phyloP scores from a whole-genome alignment of 2,329 filamentous ascomycete species.

The Clonostachys sp. region DNA sequence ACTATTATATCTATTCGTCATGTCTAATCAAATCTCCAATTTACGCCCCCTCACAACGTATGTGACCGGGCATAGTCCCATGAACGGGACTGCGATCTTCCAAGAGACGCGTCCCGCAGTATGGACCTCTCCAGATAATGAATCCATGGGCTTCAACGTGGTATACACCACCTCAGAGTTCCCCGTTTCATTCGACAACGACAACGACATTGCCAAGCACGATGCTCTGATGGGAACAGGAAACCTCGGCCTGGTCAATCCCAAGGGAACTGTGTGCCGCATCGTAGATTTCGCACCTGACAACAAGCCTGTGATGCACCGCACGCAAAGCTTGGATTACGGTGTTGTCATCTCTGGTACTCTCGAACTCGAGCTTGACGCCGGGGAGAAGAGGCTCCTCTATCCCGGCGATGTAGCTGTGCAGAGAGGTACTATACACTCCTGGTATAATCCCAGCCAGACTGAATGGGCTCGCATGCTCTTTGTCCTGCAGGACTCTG shows the following conservation, averaged over 20 bases:
- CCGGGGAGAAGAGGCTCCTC: slow-evolving; percentile 32
- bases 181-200: slow-evolving; percentile 29
- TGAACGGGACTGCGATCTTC: slow-evolving; percentile 5
- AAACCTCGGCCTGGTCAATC: neutral
- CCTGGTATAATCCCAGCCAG: slow-evolving; percentile 41
- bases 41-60: neutral
- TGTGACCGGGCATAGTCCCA: neutral
- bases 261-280: slow-evolving; percentile 34
- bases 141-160: slow-evolving; percentile 28
- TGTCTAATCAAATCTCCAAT: neutral
- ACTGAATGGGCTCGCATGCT: slow-evolving; percentile 39
- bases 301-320: slow-evolving; percentile 26
- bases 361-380: slow-evolving; percentile 47
- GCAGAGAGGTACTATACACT: slow-evolving; percentile 51
- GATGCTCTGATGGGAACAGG: slow-evolving; percentile 5
- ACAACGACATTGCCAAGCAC: slow-evolving; percentile 32
- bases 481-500: slow-evolving; percentile 21
- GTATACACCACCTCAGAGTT: slow-evolving; percentile 34
- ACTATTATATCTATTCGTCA: too few species aligned
- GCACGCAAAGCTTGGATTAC: slow-evolving; percentile 51
- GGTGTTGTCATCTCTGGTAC: slow-evolving; percentile 50
- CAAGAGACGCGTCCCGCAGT: slow-evolving; percentile 7
- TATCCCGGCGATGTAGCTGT: slow-evolving; percentile 45
- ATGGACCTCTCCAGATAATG: slow-evolving; percentile 17
- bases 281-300: slow-evolving; percentile 42